phyloP scores from a whole-genome alignment of 2,329 filamentous ascomycete genomes.

The Scedosporium apiospermum region DNA sequence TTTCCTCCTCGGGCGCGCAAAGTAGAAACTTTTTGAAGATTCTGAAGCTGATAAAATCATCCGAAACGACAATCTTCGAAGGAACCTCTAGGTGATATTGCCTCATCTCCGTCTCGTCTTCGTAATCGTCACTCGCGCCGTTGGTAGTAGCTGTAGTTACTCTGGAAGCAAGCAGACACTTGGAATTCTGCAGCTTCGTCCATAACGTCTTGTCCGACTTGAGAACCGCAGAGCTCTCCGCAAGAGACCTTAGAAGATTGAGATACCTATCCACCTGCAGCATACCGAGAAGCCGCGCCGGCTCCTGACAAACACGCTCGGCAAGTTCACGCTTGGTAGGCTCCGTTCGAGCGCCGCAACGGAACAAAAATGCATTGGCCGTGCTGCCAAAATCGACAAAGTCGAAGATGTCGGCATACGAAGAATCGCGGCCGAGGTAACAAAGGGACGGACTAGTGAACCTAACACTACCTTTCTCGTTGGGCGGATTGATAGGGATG shows the following conservation, averaged over 20 bases:
- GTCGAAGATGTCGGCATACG: slow-evolving; percentile 86
- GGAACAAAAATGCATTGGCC: slow-evolving; percentile 80
- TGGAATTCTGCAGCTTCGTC: slow-evolving; percentile 61
- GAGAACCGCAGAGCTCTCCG: slow-evolving; percentile 59
- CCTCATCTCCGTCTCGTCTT: slow-evolving; percentile 57
- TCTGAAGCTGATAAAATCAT: slow-evolving; percentile 83
- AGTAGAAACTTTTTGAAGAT: slow-evolving; percentile 79
- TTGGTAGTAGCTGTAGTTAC: slow-evolving; percentile 3
- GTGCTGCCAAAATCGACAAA: slow-evolving; percentile 89
- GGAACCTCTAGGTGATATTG: slow-evolving; percentile 72
- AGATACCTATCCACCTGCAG: slow-evolving; percentile 85
- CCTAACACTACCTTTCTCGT: slow-evolving; percentile 8
- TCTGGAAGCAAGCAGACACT: slow-evolving; percentile 75
- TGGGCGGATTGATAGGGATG: slow-evolving; percentile 51
- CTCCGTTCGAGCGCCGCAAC: slow-evolving; percentile 83
- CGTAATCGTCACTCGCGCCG: slow-evolving; percentile 20
- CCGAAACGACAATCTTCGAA: slow-evolving; percentile 64
- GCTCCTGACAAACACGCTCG: slow-evolving; percentile 71
- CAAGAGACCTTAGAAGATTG: slow-evolving; percentile 68
- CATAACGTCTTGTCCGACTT: slow-evolving; percentile 74
- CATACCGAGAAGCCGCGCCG: slow-evolving; percentile 68
- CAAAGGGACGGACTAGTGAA: slow-evolving; percentile 9
- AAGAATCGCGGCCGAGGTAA: slow-evolving; percentile 64
- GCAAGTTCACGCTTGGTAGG: slow-evolving; percentile 83
- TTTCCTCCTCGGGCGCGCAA: slow-evolving; percentile 83